A percentile compares a stretch with the other conserved stretches of the same genome.
These are phyloP conservation scores for Neurospora sp. DNA, from an alignment of 2,329 filamentous ascomycete species.

Conservation along the genomic window DNA sequence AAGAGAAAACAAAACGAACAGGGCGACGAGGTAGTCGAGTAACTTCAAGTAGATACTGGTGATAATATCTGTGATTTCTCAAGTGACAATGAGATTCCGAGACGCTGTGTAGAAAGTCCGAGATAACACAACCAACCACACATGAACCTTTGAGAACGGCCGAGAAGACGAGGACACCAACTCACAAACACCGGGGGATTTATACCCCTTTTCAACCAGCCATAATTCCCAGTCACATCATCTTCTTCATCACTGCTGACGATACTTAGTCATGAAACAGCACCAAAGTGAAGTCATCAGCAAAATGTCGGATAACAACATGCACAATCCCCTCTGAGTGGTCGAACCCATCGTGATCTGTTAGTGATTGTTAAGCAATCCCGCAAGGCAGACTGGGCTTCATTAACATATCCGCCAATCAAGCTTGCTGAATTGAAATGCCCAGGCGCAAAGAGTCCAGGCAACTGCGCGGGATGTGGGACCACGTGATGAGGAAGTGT, in stretches of 20 bases:
- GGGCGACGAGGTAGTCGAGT: neutral
- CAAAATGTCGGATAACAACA: neutral
- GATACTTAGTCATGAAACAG: neutral
- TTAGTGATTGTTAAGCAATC: slow-evolving; percentile 1
- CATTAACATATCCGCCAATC: slow-evolving; percentile 8
- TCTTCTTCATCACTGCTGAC: no score
- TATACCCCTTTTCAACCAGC: slow-evolving; percentile 2
- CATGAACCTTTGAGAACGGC: neutral
- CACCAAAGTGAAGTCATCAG: neutral
- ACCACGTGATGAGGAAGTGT: slow-evolving; percentile 1
- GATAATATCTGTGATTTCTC: neutral
- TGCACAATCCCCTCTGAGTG: neutral
- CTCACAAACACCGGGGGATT: slow-evolving; percentile 6
- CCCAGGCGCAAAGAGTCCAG: neutral
- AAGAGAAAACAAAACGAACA: neutral
- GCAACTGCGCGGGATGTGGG: neutral
- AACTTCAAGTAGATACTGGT: neutral
- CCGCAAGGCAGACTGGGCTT: slow-evolving; percentile 10
- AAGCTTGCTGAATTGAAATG: slow-evolving; percentile 2
- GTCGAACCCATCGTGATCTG: neutral
- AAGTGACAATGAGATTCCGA: neutral
- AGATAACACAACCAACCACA: neutral
- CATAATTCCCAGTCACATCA: no score
- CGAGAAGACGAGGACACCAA: neutral
- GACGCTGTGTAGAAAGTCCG: neutral